Conservation (phyloP, 2,329 filamentous ascomycete species). For the Pseudogymnoascus sp. region DNA sequence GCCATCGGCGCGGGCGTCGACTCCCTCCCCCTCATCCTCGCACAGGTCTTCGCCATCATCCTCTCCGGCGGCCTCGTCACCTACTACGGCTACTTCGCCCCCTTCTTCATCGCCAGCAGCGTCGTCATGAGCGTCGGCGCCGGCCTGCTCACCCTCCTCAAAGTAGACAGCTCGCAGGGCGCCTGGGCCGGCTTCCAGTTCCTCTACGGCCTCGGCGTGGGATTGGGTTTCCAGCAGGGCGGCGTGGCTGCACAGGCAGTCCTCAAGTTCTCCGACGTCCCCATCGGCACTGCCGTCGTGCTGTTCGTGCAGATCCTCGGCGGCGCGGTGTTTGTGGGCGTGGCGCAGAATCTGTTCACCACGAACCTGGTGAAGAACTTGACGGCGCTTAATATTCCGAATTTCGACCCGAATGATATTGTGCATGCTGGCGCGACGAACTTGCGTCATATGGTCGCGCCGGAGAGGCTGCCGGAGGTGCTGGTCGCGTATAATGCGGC, state of each 20-base stretch:
- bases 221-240: conserved; percentile 19
- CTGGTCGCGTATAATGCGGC: conserved; percentile 33
- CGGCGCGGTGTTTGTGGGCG: conserved; percentile 57
- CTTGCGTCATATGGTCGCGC: conserved; percentile 31
- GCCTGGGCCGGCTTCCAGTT: conserved; percentile 31
- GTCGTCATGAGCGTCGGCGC: conserved; percentile 31
- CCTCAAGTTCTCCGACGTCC: conserved; percentile 40
- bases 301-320: conserved; percentile 60
- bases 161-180: conserved; percentile 25
- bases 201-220: conserved; percentile 11
- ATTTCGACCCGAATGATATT: conserved; percentile 27
- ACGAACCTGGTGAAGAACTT: conserved; percentile 25
- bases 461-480: conserved; percentile 31
- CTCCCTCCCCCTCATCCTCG: conserved; percentile 29
- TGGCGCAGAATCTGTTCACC: conserved; percentile 57
- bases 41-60: conserved; percentile 26
- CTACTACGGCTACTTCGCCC: conserved; percentile 25
- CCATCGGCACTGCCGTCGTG: conserved; percentile 44
- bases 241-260: conserved; percentile 41
- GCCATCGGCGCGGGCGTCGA: conserved; percentile 32
- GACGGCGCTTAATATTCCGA: conserved; percentile 21
- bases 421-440: conserved; percentile 37
- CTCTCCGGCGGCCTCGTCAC: conserved; percentile 28
- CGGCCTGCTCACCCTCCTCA: conserved; percentile 33
- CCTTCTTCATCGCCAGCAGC: conserved; percentile 20